Conservation (phyloP, 2,329 filamentous ascomycete genomes). For the Monilinia polystroma region DNA sequence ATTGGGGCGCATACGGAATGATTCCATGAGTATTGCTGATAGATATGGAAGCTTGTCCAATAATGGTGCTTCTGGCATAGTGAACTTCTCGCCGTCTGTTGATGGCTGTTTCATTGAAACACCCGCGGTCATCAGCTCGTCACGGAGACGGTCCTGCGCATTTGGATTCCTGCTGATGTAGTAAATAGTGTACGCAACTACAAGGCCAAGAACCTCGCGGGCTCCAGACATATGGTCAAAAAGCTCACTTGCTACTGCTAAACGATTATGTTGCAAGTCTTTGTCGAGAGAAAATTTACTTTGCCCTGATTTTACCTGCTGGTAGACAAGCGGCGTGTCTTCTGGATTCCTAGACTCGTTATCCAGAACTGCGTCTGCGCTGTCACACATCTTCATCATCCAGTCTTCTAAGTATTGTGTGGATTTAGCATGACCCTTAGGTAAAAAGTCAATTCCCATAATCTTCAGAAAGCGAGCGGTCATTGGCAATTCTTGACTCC, state of each 20-base stretch:
- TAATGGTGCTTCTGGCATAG: not conserved
- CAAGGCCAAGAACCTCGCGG: not conserved
- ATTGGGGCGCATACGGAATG: not conserved
- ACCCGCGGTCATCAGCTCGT: not conserved
- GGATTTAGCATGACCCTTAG: not conserved
- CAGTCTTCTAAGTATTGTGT: not conserved
- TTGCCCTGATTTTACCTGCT: not conserved
- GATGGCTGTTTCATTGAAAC: not conserved
- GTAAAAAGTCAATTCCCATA: not conserved
- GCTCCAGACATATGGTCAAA: not conserved
- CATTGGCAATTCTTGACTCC: not conserved
- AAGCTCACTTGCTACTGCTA: not conserved
- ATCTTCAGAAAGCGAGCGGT: not conserved
- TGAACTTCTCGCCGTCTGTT: not conserved
- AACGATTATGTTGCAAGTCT: not conserved
- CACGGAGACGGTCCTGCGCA: not conserved
- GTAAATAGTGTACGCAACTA: not conserved
- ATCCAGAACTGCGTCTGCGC: slow-evolving; percentile 1
- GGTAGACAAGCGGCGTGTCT: slow-evolving; percentile 1
- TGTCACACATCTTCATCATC: not conserved
- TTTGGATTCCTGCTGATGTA: not conserved
- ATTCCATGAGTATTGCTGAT: not conserved
- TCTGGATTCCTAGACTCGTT: not conserved
- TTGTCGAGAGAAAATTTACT: not conserved
- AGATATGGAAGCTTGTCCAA: not conserved